Evolutionary conservation across 2,329 filamentous ascomycete genomes (phyloP).

Genomic region (Bisporella sp.): DNA sequence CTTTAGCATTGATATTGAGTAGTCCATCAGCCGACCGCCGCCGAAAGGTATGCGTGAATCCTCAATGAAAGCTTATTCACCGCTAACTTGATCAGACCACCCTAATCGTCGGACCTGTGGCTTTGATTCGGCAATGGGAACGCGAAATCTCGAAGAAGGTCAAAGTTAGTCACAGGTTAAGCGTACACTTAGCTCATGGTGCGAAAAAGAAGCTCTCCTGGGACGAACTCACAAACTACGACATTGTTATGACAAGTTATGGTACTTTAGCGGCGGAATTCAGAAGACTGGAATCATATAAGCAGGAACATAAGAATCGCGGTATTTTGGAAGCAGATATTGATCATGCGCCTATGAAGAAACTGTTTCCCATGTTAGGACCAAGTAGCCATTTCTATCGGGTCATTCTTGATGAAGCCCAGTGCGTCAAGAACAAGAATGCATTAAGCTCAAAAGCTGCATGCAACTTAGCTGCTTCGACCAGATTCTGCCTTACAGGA

Average conservation of each 20-base stretch:
- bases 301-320: slow-evolving; percentile 20
- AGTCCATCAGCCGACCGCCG: slow-evolving; percentile 48
- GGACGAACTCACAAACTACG: slow-evolving; percentile 54
- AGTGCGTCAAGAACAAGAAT: slow-evolving; percentile 70
- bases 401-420: slow-evolving; percentile 72
- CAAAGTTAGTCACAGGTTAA: slow-evolving; percentile 49
- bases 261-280: slow-evolving; percentile 62
- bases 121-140: slow-evolving; percentile 78
- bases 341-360: slow-evolving; percentile 29
- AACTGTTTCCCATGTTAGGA: slow-evolving; percentile 44
- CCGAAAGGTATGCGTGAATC: slow-evolving; percentile 24
- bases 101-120: slow-evolving; percentile 75
- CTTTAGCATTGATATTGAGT: slow-evolving; percentile 56
- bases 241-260: slow-evolving; percentile 75
- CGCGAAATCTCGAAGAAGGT: slow-evolving; percentile 70
- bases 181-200: slow-evolving; percentile 64
- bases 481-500: slow-evolving; percentile 70
- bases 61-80: background rate
- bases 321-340: slow-evolving; percentile 23
- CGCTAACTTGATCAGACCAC: slow-evolving; percentile 49
- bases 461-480: slow-evolving; percentile 47
- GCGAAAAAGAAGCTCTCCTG: slow-evolving; percentile 49
- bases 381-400: slow-evolving; percentile 56
- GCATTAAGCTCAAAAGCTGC: slow-evolving; percentile 56
- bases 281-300: slow-evolving; percentile 51